These are phyloP conservation scores for Phytomonas serpens DNA, from an alignment of 208 protist species.

Conservation along the genomic window DNA sequence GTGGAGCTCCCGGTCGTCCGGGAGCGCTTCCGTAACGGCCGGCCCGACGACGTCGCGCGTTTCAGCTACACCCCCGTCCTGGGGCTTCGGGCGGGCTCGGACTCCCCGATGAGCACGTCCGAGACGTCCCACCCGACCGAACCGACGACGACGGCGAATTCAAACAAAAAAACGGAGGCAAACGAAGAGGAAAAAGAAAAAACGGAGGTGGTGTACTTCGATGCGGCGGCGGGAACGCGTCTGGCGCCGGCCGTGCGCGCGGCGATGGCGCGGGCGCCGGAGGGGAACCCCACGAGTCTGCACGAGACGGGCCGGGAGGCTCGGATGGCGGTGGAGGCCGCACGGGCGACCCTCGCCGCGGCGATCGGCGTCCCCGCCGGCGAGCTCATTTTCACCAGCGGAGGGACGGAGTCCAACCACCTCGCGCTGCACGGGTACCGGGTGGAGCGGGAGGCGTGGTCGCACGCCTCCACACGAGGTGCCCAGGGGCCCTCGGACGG, in stretches of 20 bases:
- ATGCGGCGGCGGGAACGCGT: slow-evolving; percentile 62
- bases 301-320: slow-evolving; percentile 62
- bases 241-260: slow-evolving; percentile 31
- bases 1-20: slow-evolving; percentile 50
- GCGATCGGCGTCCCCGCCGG: slow-evolving; percentile 44
- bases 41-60: slow-evolving; percentile 27
- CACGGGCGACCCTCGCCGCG: slow-evolving; percentile 39
- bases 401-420: slow-evolving; percentile 78
- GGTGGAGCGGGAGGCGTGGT: slow-evolving; percentile 59
- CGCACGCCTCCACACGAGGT: slow-evolving; percentile 46
- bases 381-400: slow-evolving; percentile 75
- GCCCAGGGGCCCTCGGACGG: background rate
- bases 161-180: slow-evolving; percentile 2
- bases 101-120: background rate
- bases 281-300: slow-evolving; percentile 75
- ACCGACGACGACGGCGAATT: background rate
- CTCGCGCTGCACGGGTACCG: slow-evolving; percentile 72
- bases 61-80: slow-evolving; percentile 30
- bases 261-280: slow-evolving; percentile 49
- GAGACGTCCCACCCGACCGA: background rate
- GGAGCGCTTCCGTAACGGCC: slow-evolving; percentile 50
- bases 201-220: slow-evolving; percentile 52
- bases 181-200: slow-evolving; percentile 6
- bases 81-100: slow-evolving; percentile 19
- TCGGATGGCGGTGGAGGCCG: slow-evolving; percentile 66